Evolutionary conservation across 805 yeast genomes (phyloP).

Genomic region (Monosporozyma servazzii): DNA sequence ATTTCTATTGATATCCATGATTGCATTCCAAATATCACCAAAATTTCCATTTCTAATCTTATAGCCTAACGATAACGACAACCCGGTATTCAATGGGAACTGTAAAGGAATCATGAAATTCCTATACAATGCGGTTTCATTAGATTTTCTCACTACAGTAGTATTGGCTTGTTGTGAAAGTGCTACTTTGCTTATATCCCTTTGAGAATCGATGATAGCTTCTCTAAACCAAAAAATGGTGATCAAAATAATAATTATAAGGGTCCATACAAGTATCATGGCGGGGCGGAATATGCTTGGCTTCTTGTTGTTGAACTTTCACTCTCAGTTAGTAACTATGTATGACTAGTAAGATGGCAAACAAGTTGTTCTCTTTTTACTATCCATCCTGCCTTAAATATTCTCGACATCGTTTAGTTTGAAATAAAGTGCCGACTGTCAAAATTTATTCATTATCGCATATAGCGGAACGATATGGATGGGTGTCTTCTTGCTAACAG

Average conservation of each 20-base stretch:
- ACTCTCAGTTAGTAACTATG: no score
- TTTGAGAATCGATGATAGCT: constrained; percentile 24
- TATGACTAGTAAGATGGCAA: background rate
- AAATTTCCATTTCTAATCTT: constrained; percentile 66
- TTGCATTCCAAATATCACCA: constrained; percentile 62
- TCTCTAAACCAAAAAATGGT: constrained; percentile 3
- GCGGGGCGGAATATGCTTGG: background rate
- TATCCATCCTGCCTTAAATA: background rate
- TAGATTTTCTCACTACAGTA: constrained; percentile 50
- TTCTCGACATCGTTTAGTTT: background rate
- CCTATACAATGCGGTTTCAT: constrained; percentile 70
- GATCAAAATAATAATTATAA: background rate
- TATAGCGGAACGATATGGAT: background rate
- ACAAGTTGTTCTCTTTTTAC: background rate
- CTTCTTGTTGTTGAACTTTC: no score
- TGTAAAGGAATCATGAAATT: constrained; percentile 69
- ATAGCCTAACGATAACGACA: constrained; percentile 55
- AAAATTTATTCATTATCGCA: background rate
- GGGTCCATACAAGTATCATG: background rate
- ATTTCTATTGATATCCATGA: constrained; percentile 26
- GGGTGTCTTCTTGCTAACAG: background rate
- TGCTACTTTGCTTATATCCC: constrained; percentile 52
- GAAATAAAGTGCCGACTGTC: background rate
- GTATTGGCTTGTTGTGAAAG: constrained; percentile 56
- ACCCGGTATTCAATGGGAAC: constrained; percentile 56